phyloP scores from a whole-genome alignment of 371 early-diverging fungal genomes.

The Rhizopus delemar region DNA sequence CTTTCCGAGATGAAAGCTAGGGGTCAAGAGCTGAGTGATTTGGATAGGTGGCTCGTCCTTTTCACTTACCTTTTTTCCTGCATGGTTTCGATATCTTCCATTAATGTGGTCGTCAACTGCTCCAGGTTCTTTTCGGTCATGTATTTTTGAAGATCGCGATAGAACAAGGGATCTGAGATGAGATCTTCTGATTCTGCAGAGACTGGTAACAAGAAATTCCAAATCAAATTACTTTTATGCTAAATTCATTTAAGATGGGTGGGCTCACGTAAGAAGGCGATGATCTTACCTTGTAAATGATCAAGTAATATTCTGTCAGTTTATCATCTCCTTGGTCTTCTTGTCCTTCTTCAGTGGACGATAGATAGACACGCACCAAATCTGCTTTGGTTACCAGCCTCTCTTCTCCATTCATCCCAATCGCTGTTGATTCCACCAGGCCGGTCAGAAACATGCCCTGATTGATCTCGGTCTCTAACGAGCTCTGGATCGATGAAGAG shows the following conservation, averaged over 20 bases:
- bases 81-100: slow-evolving; percentile 22
- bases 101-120: slow-evolving; percentile 17
- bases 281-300: slow-evolving; percentile 55
- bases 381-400: slow-evolving; percentile 26
- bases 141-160: slow-evolving; percentile 27
- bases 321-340: slow-evolving; percentile 17
- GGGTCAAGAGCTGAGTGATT: not conserved
- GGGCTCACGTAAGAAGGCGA: not conserved
- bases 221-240: slow-evolving; percentile 40
- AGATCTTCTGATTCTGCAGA: slow-evolving; percentile 28
- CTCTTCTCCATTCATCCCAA: slow-evolving; percentile 39
- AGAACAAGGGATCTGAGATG: slow-evolving; percentile 29
- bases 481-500: slow-evolving; percentile 4
- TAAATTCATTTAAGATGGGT: not conserved
- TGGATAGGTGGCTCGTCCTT: not conserved
- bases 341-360: slow-evolving; percentile 11
- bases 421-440: slow-evolving; percentile 24
- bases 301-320: slow-evolving; percentile 48
- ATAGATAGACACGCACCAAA: slow-evolving; percentile 45
- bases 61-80: slow-evolving; percentile 40
- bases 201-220: slow-evolving; percentile 42
- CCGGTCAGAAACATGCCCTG: slow-evolving; percentile 41
- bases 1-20: slow-evolving; percentile 35
- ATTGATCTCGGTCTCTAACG: not conserved
- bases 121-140: slow-evolving; percentile 32